Percentiles rank a stretch among this genome's conserved stretches.
phyloP scores from a whole-genome alignment of 1,284 basidiomycete species.

The Ganoderma leucocontextum region DNA sequence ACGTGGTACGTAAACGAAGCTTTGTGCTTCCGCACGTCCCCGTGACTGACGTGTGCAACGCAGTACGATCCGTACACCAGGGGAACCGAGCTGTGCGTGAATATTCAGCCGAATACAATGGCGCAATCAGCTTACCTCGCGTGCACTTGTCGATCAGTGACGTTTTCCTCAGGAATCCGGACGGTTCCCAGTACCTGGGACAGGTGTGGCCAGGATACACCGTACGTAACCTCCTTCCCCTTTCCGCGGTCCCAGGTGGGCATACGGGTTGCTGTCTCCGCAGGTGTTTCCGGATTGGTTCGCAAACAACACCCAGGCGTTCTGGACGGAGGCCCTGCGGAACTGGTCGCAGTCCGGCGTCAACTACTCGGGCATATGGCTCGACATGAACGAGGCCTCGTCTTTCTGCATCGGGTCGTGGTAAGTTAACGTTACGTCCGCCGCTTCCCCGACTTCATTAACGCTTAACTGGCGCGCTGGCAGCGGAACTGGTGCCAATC shows the following conservation, averaged over 20 bases:
- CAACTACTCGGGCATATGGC: slow-evolving; percentile 75
- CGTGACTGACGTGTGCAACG: slow-evolving; percentile 25
- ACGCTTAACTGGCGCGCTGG: slow-evolving; percentile 53
- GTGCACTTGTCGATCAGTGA: slow-evolving; percentile 46
- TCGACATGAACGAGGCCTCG: slow-evolving; percentile 80
- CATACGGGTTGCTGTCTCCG: background rate
- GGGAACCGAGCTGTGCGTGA: slow-evolving; percentile 50
- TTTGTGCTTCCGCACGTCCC: slow-evolving; percentile 14
- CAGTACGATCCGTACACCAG: slow-evolving; percentile 57
- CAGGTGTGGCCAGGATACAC: slow-evolving; percentile 69
- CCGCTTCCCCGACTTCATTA: slow-evolving; percentile 43
- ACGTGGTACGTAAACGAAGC: slow-evolving; percentile 45
- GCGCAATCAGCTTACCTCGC: background rate
- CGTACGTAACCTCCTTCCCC: slow-evolving; percentile 38
- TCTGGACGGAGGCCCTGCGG: slow-evolving; percentile 40
- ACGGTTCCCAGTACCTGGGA: slow-evolving; percentile 72
- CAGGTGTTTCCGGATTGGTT: slow-evolving; percentile 77
- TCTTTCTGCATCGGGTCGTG: slow-evolving; percentile 74
- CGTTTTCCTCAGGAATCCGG: slow-evolving; percentile 72
- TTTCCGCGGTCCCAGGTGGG: background rate
- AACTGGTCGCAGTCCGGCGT: slow-evolving; percentile 68
- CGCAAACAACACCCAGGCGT: slow-evolving; percentile 56
- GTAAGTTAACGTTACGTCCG: slow-evolving; percentile 47
- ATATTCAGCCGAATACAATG: background rate
- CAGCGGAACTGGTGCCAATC: slow-evolving; percentile 61